Percentiles rank a stretch among this genome's conserved stretches.
phyloP scores from a whole-genome alignment of 2,329 filamentous ascomycete species.

The Pseudocercospora fijiensis region DNA sequence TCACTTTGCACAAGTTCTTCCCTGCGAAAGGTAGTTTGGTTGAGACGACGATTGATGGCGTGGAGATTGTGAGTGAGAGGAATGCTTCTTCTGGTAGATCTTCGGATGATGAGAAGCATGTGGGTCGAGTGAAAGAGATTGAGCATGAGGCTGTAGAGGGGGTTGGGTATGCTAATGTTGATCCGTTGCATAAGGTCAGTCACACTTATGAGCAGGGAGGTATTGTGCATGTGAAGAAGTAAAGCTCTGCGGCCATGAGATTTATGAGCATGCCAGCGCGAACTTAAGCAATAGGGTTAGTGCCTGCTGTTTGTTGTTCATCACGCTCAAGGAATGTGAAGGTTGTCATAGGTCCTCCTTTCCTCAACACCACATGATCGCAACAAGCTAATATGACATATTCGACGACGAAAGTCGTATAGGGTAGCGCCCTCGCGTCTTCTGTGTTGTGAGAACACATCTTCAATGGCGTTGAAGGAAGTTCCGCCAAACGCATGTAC shows the following conservation, averaged over 20 bases:
- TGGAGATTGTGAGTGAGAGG: constrained; percentile 13
- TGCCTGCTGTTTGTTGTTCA: neutral
- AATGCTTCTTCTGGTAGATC: constrained; percentile 10
- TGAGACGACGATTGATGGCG: constrained; percentile 16
- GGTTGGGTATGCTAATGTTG: constrained; percentile 21
- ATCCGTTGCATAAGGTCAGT: constrained; percentile 17
- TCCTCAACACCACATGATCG: no score
- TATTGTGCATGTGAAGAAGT: neutral
- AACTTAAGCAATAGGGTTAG: neutral
- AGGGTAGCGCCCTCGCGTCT: no score
- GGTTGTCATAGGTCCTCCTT: no score
- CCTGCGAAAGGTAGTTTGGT: constrained; percentile 52
- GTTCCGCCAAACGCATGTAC: neutral
- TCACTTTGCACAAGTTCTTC: constrained; percentile 48
- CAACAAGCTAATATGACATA: no score
- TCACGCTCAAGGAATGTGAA: neutral
- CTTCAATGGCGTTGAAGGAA: neutral
- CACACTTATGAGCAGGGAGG: constrained; percentile 16
- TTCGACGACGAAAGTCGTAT: no score
- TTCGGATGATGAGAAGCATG: constrained; percentile 17
- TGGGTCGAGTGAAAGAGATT: constrained; percentile 14
- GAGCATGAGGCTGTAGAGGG: constrained; percentile 15
- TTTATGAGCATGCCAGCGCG: neutral
- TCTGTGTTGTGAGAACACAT: no score
- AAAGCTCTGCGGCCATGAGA: neutral